Conservation (phyloP, 139 green algal species). For the Volvox reticuliferus region DNA sequence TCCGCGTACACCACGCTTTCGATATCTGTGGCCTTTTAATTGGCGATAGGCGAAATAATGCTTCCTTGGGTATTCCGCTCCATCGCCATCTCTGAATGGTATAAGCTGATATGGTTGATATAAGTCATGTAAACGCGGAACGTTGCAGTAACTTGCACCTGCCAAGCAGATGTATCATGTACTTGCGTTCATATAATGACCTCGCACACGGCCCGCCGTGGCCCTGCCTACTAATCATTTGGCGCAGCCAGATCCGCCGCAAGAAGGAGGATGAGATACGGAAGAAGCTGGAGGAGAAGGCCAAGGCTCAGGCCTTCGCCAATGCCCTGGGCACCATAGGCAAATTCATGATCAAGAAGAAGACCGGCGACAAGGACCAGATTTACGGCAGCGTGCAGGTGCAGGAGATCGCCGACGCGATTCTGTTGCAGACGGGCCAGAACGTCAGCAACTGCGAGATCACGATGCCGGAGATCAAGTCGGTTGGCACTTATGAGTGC, state of each 20-base stretch:
- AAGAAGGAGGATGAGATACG: constrained; percentile 73
- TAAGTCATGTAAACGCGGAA: too few relatives aligned
- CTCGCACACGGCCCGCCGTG: too few relatives aligned
- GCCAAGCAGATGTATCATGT: too few relatives aligned
- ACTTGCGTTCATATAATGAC: too few relatives aligned
- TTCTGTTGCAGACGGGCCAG: constrained; percentile 88
- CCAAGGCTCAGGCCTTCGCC: constrained; percentile 78
- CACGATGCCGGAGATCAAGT: constrained; percentile 92
- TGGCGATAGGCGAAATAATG: too few relatives aligned
- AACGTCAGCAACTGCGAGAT: constrained; percentile 82
- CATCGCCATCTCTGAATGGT: too few relatives aligned
- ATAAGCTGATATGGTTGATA: too few relatives aligned
- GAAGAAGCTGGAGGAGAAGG: constrained; percentile 74
- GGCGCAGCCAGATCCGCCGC: constrained; percentile 67
- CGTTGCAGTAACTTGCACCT: too few relatives aligned
- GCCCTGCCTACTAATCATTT: neutral
- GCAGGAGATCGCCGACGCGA: constrained; percentile 70
- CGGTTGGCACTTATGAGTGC: constrained; percentile 85
- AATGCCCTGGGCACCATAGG: constrained; percentile 88
- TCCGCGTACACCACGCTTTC: too few relatives aligned
- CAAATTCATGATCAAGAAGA: constrained; percentile 96
- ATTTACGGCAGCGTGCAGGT: constrained; percentile 83
- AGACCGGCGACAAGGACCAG: constrained; percentile 85
- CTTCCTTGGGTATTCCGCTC: too few relatives aligned
- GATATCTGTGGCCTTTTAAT: too few relatives aligned